A percentile compares a stretch with the other conserved stretches of the same genome.
phyloP scores from a whole-genome alignment of 1,139 yeast genomes.

The Suhomyces bribrorum region DNA sequence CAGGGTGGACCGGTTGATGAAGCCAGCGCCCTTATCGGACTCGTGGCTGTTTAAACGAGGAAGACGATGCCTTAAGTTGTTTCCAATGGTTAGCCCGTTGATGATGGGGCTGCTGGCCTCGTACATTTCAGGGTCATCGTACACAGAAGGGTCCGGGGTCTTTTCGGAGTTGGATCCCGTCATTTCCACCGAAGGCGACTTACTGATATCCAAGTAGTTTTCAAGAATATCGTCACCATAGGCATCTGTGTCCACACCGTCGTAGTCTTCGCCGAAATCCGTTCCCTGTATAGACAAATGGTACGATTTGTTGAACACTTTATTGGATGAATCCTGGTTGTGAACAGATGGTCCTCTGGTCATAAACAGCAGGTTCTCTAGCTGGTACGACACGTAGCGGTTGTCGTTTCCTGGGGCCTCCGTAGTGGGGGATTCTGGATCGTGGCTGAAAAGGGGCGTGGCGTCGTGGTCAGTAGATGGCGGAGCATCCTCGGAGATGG shows the following conservation, averaged over 20 bases:
- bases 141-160: slow-evolving; percentile 13
- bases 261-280: slow-evolving; percentile 4
- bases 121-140: slow-evolving; percentile 24
- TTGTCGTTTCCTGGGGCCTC: no score
- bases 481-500: neutral
- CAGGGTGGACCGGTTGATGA: slow-evolving; percentile 21
- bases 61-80: slow-evolving; percentile 26
- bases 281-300: slow-evolving; percentile 36
- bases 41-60: slow-evolving; percentile 8
- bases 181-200: slow-evolving; percentile 20
- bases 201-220: slow-evolving; percentile 32
- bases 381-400: no score
- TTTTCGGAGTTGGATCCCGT: slow-evolving; percentile 8
- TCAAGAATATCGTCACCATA: slow-evolving; percentile 37
- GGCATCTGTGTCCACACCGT: slow-evolving; percentile 16
- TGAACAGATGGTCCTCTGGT: no score
- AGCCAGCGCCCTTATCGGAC: slow-evolving; percentile 8
- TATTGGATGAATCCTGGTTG: neutral
- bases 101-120: slow-evolving; percentile 40
- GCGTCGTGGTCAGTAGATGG: neutral
- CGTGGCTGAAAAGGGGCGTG: neutral
- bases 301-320: slow-evolving; percentile 26
- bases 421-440: no score
- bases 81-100: slow-evolving; percentile 41
- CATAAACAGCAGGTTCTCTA: no score